Base-by-base conservation (phyloP, 1,284 basidiomycete species). In the Coniferiporia weirii region DNA sequence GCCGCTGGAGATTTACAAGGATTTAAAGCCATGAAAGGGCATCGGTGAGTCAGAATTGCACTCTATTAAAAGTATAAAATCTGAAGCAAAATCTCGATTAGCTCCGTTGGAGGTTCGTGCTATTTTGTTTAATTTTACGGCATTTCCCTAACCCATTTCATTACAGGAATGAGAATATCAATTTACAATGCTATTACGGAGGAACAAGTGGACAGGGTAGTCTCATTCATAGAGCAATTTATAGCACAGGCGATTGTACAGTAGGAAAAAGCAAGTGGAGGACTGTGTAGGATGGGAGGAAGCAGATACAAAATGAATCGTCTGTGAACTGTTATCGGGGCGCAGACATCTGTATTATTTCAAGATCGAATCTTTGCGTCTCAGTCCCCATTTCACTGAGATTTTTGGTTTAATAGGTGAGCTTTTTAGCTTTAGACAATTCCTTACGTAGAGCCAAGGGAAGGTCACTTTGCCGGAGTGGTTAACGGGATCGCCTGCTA, bases 111-210 rank as follows among this genome's bases (percentile, higher is more conserved):
- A 72, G 87, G 82, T 80, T 64, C 59, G 76, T 66, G 32, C 34
- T 22, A 10, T 53, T 46, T 48, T 12, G 1, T 60, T 50, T 40
- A 44, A 9, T 63, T 61, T 56, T 69, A 48, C 5, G 27, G 62
- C 66, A 51, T 67, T 69, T 12, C 64, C 67, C 45, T 68, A 64
- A 63, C 69, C 34, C 67, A 44, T 54, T 35, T 56, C 27, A 1
- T 64, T 38, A 35, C 64, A 85, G 90, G 95, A 13, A 88, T 97
- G 59, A 88, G 97, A 15, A 85, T 91, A 3, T 97, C 94, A 17
- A 75, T 99, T 5, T 99, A 99, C 77, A 99, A 99, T 64, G 95
- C 96, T 8, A 80, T 98, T 62, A 89, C 90, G 1, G 85, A 95
- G 64, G 86, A 92, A 61, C 84, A 93, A 63, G 78, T 79, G 0